Evolutionary conservation across 805 yeast genomes (phyloP).

Genomic region (Saccharomycopsis fibuligera): DNA sequence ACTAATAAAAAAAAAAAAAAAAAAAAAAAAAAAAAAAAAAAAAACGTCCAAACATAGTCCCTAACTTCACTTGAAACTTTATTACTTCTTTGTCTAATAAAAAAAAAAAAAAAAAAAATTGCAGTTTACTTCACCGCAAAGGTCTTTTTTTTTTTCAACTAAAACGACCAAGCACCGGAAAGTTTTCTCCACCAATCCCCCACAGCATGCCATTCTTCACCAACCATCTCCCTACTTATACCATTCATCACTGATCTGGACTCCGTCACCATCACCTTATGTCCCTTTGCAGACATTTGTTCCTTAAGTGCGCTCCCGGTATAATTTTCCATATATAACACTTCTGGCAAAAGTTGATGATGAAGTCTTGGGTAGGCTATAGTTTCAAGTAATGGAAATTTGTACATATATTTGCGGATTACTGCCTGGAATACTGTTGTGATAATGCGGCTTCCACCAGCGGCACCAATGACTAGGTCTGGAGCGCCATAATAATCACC

Average conservation of each 20-base stretch:
- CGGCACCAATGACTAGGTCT: slow-evolving; percentile 78
- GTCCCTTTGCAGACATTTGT: slow-evolving; percentile 42
- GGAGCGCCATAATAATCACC: slow-evolving; percentile 43
- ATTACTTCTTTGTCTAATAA: too few species aligned
- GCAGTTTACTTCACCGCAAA: too few species aligned
- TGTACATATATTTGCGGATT: slow-evolving; percentile 54
- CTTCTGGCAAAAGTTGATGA: slow-evolving; percentile 81
- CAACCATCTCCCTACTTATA: slow-evolving; percentile 33
- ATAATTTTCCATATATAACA: slow-evolving; percentile 52
- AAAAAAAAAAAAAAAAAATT: too few species aligned
- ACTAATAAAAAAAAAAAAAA: too few species aligned
- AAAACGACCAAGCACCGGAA: slow-evolving; percentile 67
- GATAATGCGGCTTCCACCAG: slow-evolving; percentile 87
- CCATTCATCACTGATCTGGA: slow-evolving; percentile 58
- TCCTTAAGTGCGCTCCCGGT: slow-evolving; percentile 36
- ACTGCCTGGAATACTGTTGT: slow-evolving; percentile 81
- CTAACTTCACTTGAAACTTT: too few species aligned
- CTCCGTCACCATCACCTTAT: slow-evolving; percentile 34
- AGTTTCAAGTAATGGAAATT: slow-evolving; percentile 55
- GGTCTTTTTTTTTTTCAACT: too few species aligned
- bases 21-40: too few species aligned
- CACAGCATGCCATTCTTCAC: slow-evolving; percentile 59
- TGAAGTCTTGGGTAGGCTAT: slow-evolving; percentile 79
- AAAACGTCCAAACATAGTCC: too few species aligned
- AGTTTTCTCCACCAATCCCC: slow-evolving; percentile 87